phyloP scores from a whole-genome alignment of 2,329 filamentous ascomycete genomes.

The Trichoderma koningii region DNA sequence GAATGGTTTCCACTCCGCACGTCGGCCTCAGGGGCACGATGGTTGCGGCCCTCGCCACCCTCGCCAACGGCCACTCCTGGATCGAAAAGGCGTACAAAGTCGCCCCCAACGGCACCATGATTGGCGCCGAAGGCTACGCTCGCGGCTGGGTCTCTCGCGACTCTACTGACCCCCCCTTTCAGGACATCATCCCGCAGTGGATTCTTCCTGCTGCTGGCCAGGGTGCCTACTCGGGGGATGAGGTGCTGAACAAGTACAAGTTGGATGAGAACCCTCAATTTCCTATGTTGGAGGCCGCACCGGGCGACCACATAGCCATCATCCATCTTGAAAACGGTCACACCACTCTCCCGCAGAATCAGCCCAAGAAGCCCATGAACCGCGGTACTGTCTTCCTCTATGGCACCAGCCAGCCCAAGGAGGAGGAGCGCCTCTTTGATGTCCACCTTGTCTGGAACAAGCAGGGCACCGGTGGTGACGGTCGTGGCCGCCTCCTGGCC shows the following conservation, averaged over 20 bases:
- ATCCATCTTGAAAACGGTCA: constrained; percentile 77
- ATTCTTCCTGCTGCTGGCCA: constrained; percentile 65
- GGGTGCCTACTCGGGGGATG: constrained; percentile 62
- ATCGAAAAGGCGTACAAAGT: constrained; percentile 75
- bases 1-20: constrained; percentile 7
- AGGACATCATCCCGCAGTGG: constrained; percentile 60
- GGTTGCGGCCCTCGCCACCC: constrained; percentile 39
- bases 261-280: constrained; percentile 49
- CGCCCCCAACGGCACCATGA: constrained; percentile 70
- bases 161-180: constrained; percentile 51
- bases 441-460: constrained; percentile 78
- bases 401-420: constrained; percentile 63
- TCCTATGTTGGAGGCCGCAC: constrained; percentile 61
- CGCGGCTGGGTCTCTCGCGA: constrained; percentile 67
- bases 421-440: constrained; percentile 54
- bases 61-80: constrained; percentile 71
- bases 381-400: constrained; percentile 76
- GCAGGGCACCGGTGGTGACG: constrained; percentile 78
- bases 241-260: constrained; percentile 51
- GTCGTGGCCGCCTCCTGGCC: constrained; percentile 72
- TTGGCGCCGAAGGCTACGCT: constrained; percentile 71
- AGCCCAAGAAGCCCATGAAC: constrained; percentile 62
- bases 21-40: constrained; percentile 33
- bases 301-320: constrained; percentile 67
- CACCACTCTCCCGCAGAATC: constrained; percentile 61